A percentile compares a stretch with the other conserved stretches of the same genome.
Evolutionary conservation across 768 basidiomycete species (phyloP).

Genomic region (Rhizopogon roseolus): DNA sequence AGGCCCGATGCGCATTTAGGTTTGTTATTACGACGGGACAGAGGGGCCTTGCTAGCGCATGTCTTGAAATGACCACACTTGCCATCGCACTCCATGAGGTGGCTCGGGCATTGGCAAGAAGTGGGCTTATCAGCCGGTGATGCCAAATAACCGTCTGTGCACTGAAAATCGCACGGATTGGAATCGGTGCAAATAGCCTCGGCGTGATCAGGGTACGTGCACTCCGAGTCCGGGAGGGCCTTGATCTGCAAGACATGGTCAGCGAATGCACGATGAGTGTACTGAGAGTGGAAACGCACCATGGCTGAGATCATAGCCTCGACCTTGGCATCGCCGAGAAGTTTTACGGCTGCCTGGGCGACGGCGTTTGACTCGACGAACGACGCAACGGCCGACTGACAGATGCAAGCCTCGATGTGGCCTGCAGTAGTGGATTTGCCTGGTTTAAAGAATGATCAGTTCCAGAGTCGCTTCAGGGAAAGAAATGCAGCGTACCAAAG

Average conservation of each 20-base stretch:
- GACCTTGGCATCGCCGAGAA: conserved; percentile 20
- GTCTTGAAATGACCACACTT: conserved; percentile 21
- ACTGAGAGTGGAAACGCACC: conserved; percentile 9
- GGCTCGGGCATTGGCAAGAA: conserved; percentile 23
- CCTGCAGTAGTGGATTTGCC: conserved; percentile 19
- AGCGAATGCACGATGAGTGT: neutral
- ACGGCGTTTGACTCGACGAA: conserved; percentile 21
- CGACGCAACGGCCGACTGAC: conserved; percentile 19
- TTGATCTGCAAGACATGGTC: conserved; percentile 16
- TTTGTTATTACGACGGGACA: conserved; percentile 12
- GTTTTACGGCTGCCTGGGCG: conserved; percentile 15
- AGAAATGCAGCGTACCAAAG: conserved; percentile 5
- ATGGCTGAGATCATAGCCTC: conserved; percentile 13
- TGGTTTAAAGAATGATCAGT: neutral
- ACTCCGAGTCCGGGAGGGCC: conserved; percentile 13
- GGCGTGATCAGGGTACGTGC: conserved; percentile 29
- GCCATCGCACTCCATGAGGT: conserved; percentile 25
- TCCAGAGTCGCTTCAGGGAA: too few species aligned
- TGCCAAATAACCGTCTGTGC: conserved; percentile 21
- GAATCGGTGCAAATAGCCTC: conserved; percentile 10
- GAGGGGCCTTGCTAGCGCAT: conserved; percentile 13
- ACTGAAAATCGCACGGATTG: conserved; percentile 25
- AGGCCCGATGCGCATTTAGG: conserved; percentile 18
- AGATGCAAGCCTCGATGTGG: conserved; percentile 23
- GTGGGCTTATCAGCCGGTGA: conserved; percentile 13